Base-by-base conservation (phyloP, 495 filamentous ascomycete genomes). In the Lepraria neglecta region DNA sequence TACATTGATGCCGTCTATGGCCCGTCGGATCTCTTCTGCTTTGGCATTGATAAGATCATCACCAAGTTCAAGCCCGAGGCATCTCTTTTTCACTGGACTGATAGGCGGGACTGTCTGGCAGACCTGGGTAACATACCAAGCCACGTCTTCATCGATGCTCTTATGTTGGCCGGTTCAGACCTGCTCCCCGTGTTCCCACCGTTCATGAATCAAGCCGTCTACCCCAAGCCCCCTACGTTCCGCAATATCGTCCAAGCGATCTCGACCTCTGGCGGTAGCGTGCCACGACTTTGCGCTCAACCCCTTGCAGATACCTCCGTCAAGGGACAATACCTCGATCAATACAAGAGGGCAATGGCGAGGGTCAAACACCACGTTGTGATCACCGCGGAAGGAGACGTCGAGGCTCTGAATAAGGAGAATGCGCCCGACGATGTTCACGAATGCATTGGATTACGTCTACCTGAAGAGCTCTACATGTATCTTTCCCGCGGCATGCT, bases 401-500 rank as follows among this genome's bases (percentile, higher is more conserved):
- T 95, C 51, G 84, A 83, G 56, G 85, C 87, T 4, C 77, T 90
- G 68, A 83, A 90, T 61, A 77, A 77, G 38, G 84, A 86, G 9
- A 74, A 81, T 40, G 80, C 87, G 3, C 91, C 94, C 19, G 78
- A 76, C 24, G 92, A 97, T 72, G 80, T 91, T 63, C 89, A 94
- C 72, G 87, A 92, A 65, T 88, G 97, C 69, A 86, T 95, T 64
- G 91, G 91, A 24, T 84, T 91, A 58, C 89, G 91, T 38, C 79
- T 99, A 17, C 91, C 95, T 2, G 84, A 91, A 57, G 95, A 99
- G 74, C 76, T 99, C 6, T 96, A 91, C 71, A 88, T 89, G 70
- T 97, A 99, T 67, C 80, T 97, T 38, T 89, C 90, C 61, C 85
- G 82, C 35, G 94, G 89, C 33, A 72, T 96, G 17, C 81, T 96